Percentiles rank a stretch among this genome's conserved stretches.
Evolutionary conservation across 2,329 filamentous ascomycete species (phyloP).

Genomic region (Ceratocystis alfenasii): DNA sequence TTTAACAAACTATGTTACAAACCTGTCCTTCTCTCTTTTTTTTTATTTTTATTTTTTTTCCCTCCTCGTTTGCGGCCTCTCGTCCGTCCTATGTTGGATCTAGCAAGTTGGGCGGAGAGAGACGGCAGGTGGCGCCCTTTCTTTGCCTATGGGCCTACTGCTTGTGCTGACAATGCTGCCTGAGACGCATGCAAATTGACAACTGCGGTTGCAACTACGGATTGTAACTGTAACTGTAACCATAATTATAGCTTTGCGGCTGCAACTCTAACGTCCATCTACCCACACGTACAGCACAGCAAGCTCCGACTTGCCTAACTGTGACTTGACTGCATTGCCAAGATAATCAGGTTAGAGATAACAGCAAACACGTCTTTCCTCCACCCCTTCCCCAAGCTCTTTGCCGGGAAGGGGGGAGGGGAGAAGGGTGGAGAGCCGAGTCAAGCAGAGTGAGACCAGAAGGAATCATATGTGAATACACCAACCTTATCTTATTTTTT

Average conservation of each 20-base stretch:
- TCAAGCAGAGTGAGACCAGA: background rate
- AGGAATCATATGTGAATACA: background rate
- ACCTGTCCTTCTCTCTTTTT: too few species aligned
- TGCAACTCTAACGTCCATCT: background rate
- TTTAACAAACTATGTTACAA: too few species aligned
- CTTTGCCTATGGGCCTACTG: too few species aligned
- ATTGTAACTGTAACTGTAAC: background rate
- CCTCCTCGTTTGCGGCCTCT: background rate
- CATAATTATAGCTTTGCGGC: background rate
- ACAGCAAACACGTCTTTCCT: background rate
- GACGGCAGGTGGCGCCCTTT: too few species aligned
- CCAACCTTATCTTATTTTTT: background rate
- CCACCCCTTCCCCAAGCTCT: background rate
- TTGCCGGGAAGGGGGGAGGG: background rate
- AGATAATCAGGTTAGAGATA: background rate
- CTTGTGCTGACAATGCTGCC: background rate
- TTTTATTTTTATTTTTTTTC: background rate
- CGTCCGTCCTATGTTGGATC: too few species aligned
- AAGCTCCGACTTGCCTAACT: too few species aligned
- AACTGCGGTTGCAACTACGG: background rate
- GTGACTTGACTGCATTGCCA: too few species aligned
- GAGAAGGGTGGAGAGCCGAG: background rate
- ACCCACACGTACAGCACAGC: background rate
- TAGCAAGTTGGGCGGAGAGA: too few species aligned
- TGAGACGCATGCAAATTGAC: conserved; percentile 5